Base-by-base conservation (phyloP, 805 yeast genomes). In the Wickerhamomyces bisporus region DNA sequence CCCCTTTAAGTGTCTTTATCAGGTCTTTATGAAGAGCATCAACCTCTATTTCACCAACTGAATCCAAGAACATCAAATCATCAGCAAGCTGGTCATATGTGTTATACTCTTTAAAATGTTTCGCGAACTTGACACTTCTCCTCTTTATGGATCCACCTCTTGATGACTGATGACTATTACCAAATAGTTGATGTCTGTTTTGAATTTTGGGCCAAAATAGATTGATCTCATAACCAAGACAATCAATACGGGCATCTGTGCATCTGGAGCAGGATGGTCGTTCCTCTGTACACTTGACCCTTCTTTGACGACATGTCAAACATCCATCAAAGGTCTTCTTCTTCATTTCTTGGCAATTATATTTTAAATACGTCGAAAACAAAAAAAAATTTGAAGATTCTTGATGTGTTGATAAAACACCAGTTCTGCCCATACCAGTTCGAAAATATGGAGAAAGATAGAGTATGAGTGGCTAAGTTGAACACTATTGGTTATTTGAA, bases 261-360 rank as follows among this genome's bases (percentile, higher is more conserved):
- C 96, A 87, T 41, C 84, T 70, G n/a, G 59, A 54, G 60, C 96
- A 87, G 12, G 62, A 55, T 0, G 96, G 96, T 45, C 70, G 72
- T 12, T 69, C 65, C 38, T 83, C 64, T 55, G 86, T 95, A 59
- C 96, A 87, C 40, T 83, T 78, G 33, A 87, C 80, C 58, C 86
- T 84, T 32, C 96, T 61, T 13, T 79, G 65, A 32, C 96, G 70
- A 53, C 96, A 87, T 0, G 95, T 84, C 68, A 86, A 86, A 55
- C 96, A 87, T 1, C 96, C 96, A 0, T 84, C 78, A 53, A 86
- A 87, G 0, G 93, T 79, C 55, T 87, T 88, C 8, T 75, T 72
- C 40, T 79, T 61, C 43, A 60, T 66, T 44, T 48, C 51, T 30
- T 7, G 24, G 24, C 24, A n/a, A n/a, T n/a, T n/a, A n/a, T n/a